These are phyloP conservation scores for Ceratobasidium papillatum DNA, from an alignment of 1,284 basidiomycete species.

Conservation along the genomic window DNA sequence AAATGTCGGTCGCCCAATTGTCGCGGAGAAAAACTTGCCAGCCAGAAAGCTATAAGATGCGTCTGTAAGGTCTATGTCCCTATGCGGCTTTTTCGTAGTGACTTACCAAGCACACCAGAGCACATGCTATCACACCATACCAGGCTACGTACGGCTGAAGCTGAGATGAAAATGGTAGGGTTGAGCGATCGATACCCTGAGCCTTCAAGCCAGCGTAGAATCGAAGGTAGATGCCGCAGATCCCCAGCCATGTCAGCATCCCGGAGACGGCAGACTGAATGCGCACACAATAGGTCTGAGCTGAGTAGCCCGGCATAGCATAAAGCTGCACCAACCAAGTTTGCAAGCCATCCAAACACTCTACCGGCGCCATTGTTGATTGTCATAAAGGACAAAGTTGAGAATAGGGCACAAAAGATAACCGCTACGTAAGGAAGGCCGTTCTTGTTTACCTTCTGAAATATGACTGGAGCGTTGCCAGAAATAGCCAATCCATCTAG, in stretches of 20 bases:
- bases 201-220: conserved; percentile 79
- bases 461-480: conserved; percentile 80
- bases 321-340: too few species aligned
- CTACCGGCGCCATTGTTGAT: conserved; percentile 66
- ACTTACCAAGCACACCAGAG: conserved; percentile 74
- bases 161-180: conserved; percentile 69
- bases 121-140: conserved; percentile 64
- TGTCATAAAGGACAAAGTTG: conserved; percentile 75
- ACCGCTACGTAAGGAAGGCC: conserved; percentile 83
- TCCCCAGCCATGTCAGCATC: conserved; percentile 42
- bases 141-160: conserved; percentile 76
- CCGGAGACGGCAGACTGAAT: conserved; percentile 20
- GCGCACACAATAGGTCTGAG: too few species aligned
- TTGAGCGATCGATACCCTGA: conserved; percentile 73
- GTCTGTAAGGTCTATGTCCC: too few species aligned
- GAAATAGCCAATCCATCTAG: conserved; percentile 72
- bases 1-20: conserved; percentile 65
- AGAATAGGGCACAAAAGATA: conserved; percentile 72
- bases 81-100: too few species aligned
- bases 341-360: conserved; percentile 81
- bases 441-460: conserved; percentile 68
- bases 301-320: too few species aligned
- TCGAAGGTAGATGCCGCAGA: conserved; percentile 56
- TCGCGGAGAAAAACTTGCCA: conserved; percentile 78
- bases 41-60: conserved; percentile 68